Evolutionary conservation across 2,329 filamentous ascomycete genomes (phyloP).

Genomic region (Penicillium sp.): DNA sequence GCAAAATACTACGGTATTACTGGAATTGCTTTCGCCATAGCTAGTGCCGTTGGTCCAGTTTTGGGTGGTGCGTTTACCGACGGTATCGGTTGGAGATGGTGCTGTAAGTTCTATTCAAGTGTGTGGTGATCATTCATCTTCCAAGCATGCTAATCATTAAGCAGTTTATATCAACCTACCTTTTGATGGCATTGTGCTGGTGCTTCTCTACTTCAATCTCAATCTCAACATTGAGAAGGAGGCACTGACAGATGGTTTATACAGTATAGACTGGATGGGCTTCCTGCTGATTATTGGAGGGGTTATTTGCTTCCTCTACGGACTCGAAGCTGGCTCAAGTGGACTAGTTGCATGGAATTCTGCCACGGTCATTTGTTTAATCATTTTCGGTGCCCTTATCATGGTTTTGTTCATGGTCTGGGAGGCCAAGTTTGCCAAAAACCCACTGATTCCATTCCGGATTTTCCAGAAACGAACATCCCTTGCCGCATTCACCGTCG

Average conservation of each 20-base stretch:
- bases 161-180: constrained; percentile 10
- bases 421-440: constrained; percentile 18
- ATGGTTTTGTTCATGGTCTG: constrained; percentile 13
- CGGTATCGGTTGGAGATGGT: constrained; percentile 19
- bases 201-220: constrained; percentile 4
- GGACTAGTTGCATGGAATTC: constrained; percentile 5
- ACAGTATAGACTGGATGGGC: constrained; percentile 18
- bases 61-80: constrained; percentile 17
- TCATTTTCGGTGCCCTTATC: constrained; percentile 15
- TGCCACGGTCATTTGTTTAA: constrained; percentile 5
- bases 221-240: constrained; percentile 9
- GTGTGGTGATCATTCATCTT: no score
- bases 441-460: constrained; percentile 16
- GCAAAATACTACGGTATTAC: constrained; percentile 14
- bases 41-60: constrained; percentile 16
- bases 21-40: constrained; percentile 15
- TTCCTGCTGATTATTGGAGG: constrained; percentile 19
- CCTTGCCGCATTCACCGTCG: constrained; percentile 14
- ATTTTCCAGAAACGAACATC: constrained; percentile 6
- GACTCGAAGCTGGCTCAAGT: constrained; percentile 9
- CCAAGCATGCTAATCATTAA: not conserved
- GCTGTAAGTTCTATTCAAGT: constrained; percentile 1
- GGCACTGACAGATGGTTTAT: constrained; percentile 4
- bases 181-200: constrained; percentile 1
- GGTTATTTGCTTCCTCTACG: constrained; percentile 18